A percentile compares a stretch with the other conserved stretches of the same genome.
Conservation (phyloP, 768 basidiomycete species). For the Russula dissimulans region DNA sequence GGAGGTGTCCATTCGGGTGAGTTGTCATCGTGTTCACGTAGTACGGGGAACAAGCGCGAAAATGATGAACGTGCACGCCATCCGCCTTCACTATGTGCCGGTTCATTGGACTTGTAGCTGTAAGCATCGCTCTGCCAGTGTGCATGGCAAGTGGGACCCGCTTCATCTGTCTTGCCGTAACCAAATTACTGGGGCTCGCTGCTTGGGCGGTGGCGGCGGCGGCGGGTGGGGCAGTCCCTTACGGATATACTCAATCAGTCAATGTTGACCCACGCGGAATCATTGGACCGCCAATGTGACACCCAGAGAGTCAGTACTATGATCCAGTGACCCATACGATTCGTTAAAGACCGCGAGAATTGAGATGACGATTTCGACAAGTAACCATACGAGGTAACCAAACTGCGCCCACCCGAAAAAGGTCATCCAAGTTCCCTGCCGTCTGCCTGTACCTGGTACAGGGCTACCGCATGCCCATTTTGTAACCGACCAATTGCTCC, state of each 20-base stretch:
- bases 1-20: background rate
- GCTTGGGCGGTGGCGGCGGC: background rate
- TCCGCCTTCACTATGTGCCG: background rate
- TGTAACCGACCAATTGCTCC: background rate
- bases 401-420: background rate
- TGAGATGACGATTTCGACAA: background rate
- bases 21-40: background rate
- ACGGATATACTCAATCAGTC: background rate
- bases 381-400: background rate
- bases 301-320: background rate
- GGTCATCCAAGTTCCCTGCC: background rate
- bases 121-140: too few relatives aligned
- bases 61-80: too few relatives aligned
- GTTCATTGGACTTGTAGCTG: background rate
- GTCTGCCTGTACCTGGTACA: background rate
- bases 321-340: background rate
- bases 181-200: too few relatives aligned
- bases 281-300: background rate
- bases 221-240: background rate
- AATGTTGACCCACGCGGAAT: background rate
- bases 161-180: background rate
- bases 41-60: background rate
- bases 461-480: background rate
- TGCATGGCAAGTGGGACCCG: too few relatives aligned
- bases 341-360: background rate